A percentile compares a stretch with the other conserved stretches of the same genome.
Evolutionary conservation across 129 eudicot genomes (phyloP).

Genomic region (Flaveria brownii): DNA sequence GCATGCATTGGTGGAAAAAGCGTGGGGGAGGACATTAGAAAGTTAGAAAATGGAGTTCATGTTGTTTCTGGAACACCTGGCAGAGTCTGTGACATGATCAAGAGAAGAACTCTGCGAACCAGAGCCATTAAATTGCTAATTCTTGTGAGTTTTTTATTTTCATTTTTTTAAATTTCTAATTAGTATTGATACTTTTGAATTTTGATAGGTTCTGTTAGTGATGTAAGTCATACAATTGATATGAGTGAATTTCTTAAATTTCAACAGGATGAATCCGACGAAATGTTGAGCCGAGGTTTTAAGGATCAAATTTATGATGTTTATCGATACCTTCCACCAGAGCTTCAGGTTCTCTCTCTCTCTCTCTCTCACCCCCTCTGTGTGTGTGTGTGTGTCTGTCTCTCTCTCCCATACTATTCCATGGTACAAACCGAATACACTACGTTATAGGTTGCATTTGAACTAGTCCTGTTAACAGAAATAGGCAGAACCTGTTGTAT

Average conservation of each 20-base stretch:
- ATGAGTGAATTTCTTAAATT: background rate
- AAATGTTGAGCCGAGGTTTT: slow-evolving; percentile 98
- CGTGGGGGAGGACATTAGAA: slow-evolving; percentile 93
- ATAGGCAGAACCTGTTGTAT: background rate
- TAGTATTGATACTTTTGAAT: background rate
- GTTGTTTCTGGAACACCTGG: slow-evolving; percentile 98
- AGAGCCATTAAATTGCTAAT: slow-evolving; percentile 75
- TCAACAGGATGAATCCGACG: slow-evolving; percentile 90
- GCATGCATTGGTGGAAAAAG: slow-evolving; percentile 97
- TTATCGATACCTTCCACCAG: slow-evolving; percentile 95
- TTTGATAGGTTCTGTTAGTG: background rate
- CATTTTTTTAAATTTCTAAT: background rate
- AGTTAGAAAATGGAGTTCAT: slow-evolving; percentile 84
- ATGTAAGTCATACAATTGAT: background rate
- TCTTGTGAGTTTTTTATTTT: slow-evolving; percentile 52
- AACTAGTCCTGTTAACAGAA: background rate
- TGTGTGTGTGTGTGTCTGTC: no score
- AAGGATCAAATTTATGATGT: slow-evolving; percentile 99
- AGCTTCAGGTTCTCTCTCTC: slow-evolving; percentile 68
- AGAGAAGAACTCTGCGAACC: slow-evolving; percentile 82
- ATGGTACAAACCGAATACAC: background rate
- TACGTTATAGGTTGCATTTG: background rate
- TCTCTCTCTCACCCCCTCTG: background rate
- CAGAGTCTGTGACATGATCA: slow-evolving; percentile 96
- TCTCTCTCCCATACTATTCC: background rate